Evolutionary conservation across 164 flowering plant species (phyloP).

Genomic region (Malania oleifera): DNA sequence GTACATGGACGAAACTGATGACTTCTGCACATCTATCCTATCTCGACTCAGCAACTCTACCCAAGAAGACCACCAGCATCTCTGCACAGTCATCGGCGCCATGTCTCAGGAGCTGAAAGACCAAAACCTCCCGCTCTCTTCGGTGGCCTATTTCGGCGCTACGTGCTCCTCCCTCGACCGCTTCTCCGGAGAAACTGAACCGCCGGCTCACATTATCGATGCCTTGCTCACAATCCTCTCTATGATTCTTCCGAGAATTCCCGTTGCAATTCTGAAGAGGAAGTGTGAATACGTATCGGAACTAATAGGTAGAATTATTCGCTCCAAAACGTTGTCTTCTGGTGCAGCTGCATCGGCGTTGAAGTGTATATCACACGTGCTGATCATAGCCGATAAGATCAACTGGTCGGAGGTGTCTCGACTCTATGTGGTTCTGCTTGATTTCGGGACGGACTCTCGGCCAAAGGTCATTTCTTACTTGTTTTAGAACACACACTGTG

Average conservation of each 20-base stretch:
- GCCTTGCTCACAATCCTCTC: conserved; percentile 52
- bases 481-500: no score
- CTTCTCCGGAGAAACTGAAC: conserved; percentile 25
- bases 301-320: conserved; percentile 29
- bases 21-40: conserved; percentile 44
- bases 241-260: conserved; percentile 37
- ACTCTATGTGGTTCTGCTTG: conserved; percentile 41
- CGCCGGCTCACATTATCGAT: conserved; percentile 33
- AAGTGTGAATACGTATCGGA: conserved; percentile 31
- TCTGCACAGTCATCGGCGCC: conserved; percentile 69
- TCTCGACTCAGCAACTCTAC: conserved; percentile 42
- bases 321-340: conserved; percentile 14
- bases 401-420: conserved; percentile 44
- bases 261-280: conserved; percentile 41
- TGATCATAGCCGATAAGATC: conserved; percentile 31
- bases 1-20: conserved; percentile 24
- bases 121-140: conserved; percentile 46
- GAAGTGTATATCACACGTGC: conserved; percentile 50
- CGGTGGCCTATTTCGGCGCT: conserved; percentile 67
- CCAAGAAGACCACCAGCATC: conserved; percentile 59
- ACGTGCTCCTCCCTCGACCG: conserved; percentile 54
- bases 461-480: conserved; percentile 37
- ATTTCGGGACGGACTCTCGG: conserved; percentile 48
- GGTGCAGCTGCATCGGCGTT: conserved; percentile 37
- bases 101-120: conserved; percentile 79